These are phyloP conservation scores for Aspergillus carbonarius DNA, from an alignment of 2,329 filamentous ascomycete genomes.

Conservation along the genomic window DNA sequence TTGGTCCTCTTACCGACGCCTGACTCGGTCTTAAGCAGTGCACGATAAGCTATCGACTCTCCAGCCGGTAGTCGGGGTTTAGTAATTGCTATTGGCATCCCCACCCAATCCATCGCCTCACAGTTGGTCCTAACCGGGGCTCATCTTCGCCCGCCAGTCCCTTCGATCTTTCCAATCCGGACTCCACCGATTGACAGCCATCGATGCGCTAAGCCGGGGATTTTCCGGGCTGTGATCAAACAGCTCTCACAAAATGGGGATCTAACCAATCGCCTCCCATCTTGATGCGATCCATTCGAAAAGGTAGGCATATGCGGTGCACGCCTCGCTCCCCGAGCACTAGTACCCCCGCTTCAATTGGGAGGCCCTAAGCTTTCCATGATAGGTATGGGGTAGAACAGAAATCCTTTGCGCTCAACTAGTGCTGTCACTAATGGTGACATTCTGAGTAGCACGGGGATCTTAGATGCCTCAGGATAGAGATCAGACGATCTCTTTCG, in stretches of 20 bases:
- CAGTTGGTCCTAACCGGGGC: not conserved
- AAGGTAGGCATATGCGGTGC: not conserved
- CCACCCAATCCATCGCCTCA: not conserved
- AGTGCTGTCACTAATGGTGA: not conserved
- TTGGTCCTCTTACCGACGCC: not conserved
- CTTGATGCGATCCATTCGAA: not conserved
- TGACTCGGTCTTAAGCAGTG: not conserved
- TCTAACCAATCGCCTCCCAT: not conserved
- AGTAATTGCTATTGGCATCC: not conserved
- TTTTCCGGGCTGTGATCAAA: not conserved
- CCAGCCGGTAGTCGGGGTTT: not conserved
- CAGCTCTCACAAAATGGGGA: not conserved
- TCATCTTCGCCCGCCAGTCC: not conserved
- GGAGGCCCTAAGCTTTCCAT: not conserved
- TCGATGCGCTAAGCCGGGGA: not conserved
- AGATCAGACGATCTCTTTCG: not conserved
- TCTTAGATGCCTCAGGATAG: not conserved
- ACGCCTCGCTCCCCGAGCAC: not conserved
- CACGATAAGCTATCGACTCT: not conserved
- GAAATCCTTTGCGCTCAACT: not conserved
- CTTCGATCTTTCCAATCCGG: not conserved
- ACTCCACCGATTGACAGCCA: not conserved
- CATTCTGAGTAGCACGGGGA: not conserved
- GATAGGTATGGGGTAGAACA: not conserved
- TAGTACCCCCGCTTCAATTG: not conserved